These are phyloP conservation scores for Penicillium chermesinum DNA, from an alignment of 495 filamentous ascomycete genomes.

Conservation along the genomic window DNA sequence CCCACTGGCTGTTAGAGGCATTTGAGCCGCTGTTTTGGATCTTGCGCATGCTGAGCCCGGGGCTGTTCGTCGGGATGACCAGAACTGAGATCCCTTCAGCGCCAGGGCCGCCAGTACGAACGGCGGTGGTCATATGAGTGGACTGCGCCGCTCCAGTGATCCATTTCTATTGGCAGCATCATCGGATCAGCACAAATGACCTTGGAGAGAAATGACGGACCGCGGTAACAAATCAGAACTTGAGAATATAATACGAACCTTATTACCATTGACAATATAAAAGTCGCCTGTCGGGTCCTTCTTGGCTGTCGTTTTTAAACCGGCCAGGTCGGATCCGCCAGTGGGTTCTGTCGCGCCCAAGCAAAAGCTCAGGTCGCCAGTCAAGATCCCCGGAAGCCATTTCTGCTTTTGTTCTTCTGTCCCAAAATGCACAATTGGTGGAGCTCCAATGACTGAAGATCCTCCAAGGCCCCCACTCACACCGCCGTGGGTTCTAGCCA, in stretches of 20 bases:
- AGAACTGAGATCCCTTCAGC: conserved; percentile 38
- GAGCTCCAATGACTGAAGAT: conserved; percentile 42
- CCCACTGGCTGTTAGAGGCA: conserved; percentile 29
- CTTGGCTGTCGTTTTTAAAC: conserved; percentile 43
- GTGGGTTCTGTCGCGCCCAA: conserved; percentile 48
- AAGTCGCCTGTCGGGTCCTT: conserved; percentile 33
- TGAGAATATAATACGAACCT: too few species aligned
- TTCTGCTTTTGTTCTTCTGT: conserved; percentile 38
- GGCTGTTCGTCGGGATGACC: conserved; percentile 38
- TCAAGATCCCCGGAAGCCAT: conserved; percentile 40
- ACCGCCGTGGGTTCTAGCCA: conserved; percentile 33
- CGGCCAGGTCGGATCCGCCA: conserved; percentile 43
- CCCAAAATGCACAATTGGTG: conserved; percentile 44
- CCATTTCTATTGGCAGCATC: too few species aligned
- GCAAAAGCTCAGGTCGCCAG: conserved; percentile 38
- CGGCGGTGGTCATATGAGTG: conserved; percentile 44
- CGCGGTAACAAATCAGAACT: too few species aligned
- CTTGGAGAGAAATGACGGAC: too few species aligned
- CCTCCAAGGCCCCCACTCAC: conserved; percentile 40
- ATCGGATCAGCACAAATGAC: too few species aligned
- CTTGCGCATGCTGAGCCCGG: conserved; percentile 56
- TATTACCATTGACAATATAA: conserved; percentile 47
- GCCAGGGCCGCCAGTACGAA: conserved; percentile 42
- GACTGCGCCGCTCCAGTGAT: conserved; percentile 47
- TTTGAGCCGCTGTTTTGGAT: conserved; percentile 62